Evolutionary conservation across 768 basidiomycete species (phyloP).

Genomic region (Trametes meyenii): DNA sequence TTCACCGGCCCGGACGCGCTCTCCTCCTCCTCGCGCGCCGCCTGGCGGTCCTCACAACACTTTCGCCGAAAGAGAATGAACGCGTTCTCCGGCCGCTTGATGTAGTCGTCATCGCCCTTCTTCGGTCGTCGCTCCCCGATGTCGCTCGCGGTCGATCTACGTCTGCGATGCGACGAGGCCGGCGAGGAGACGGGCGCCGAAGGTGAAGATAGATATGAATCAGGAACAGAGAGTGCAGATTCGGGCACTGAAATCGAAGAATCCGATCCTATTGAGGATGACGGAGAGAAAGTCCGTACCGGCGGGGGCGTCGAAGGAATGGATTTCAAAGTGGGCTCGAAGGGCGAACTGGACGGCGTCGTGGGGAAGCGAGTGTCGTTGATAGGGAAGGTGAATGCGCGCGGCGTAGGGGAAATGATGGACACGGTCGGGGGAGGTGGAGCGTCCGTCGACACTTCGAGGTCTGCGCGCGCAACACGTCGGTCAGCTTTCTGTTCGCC

Average conservation of each 20-base stretch:
- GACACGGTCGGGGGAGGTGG: slow-evolving; percentile 53
- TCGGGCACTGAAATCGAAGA: slow-evolving; percentile 31
- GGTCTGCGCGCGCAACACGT: slow-evolving; percentile 47
- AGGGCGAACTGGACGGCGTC: slow-evolving; percentile 69
- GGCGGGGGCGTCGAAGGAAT: slow-evolving; percentile 49
- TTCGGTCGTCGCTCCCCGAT: slow-evolving; percentile 44
- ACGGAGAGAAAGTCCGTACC: slow-evolving; percentile 41
- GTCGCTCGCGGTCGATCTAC: slow-evolving; percentile 39
- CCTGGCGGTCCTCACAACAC: slow-evolving; percentile 73
- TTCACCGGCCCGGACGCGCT: slow-evolving; percentile 46
- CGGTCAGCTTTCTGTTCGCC: slow-evolving; percentile 1
- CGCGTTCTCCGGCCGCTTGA: slow-evolving; percentile 83
- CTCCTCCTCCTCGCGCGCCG: slow-evolving; percentile 51
- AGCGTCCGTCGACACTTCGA: slow-evolving; percentile 74
- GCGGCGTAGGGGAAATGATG: slow-evolving; percentile 69
- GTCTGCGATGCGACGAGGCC: slow-evolving; percentile 36
- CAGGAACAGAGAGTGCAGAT: slow-evolving; percentile 28
- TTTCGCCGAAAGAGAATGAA: slow-evolving; percentile 84
- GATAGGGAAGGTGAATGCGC: slow-evolving; percentile 65
- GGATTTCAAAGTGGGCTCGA: slow-evolving; percentile 66
- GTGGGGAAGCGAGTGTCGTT: slow-evolving; percentile 54
- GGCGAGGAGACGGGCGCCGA: slow-evolving; percentile 34
- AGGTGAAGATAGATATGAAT: slow-evolving; percentile 30
- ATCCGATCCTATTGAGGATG: slow-evolving; percentile 45
- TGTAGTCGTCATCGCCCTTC: slow-evolving; percentile 80